Conservation (phyloP, 306 rosid species). For the Begonia peltatifolia region DNA sequence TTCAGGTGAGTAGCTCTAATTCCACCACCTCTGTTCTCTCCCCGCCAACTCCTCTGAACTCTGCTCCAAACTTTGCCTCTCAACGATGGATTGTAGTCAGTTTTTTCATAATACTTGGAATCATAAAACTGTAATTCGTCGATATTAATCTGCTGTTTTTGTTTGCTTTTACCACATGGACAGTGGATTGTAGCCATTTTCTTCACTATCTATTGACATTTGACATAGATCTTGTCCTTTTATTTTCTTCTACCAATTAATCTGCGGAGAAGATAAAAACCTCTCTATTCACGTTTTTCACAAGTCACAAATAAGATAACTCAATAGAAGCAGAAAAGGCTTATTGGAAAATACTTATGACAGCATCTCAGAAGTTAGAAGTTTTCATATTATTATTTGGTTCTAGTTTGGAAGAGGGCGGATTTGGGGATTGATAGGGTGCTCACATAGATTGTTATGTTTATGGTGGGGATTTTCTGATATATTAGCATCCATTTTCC, state of each 20-base stretch:
- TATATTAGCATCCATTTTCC: constrained; percentile 16
- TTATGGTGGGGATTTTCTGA: constrained; percentile 21
- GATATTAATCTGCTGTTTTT: no score
- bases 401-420: constrained; percentile 25
- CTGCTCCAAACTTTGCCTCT: neutral
- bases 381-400: neutral
- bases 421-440: constrained; percentile 28
- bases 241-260: no score
- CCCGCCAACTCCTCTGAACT: neutral
- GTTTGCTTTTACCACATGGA: no score
- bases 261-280: no score
- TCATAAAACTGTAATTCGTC: neutral
- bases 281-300: no score
- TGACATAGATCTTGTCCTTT: no score
- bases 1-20: constrained; percentile 11
- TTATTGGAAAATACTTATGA: no score
- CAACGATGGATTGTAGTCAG: neutral
- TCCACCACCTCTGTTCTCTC: neutral
- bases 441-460: constrained; percentile 20
- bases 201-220: no score
- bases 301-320: no score
- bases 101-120: neutral
- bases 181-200: no score
- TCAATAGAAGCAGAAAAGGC: no score
- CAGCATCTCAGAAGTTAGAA: neutral